Evolutionary conservation across 2,329 filamentous ascomycete species (phyloP), one percentile per base, ranked within the genome.

Genomic region (Orbilia javanica): DNA sequence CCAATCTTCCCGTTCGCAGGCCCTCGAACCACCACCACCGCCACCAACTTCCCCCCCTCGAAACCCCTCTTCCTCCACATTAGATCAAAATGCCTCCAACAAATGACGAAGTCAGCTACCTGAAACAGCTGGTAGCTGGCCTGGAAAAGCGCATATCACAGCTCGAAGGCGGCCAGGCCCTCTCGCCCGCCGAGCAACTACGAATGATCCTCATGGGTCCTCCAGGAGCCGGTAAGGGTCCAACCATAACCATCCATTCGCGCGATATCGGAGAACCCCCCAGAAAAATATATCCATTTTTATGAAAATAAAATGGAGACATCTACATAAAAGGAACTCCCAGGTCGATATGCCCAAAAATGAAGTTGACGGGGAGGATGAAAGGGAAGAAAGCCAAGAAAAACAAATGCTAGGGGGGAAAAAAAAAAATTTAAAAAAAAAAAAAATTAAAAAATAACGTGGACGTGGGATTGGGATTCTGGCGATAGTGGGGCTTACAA

Each of bases 131-230:
- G 83, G 91, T 98, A 84, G 87, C 89, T 84, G 89, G 90, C 86
- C 91, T 99, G 82, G 94, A 98, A 86, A 87, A 89, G 84, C 92
- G 95, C 83, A 92, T 99, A 83, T 90, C 92, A 85, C 89, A 93
- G 83, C 89, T 99, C 81, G 96, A 99, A 86, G 86, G 87, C 78
- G 88, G 88, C 81, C 86, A 87, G 81, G 84, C 85, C 46, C 86
- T 82, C 88, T 87, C 79, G 39, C 85, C 78, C 82, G 65, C 87
- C 44, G 88, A 91, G 81, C 89, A 92, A 83, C 89, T 99, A 86
- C 92, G 96, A 86, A 97, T 99, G 92, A 94, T 99, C 83, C 87
- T 99, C 83, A 98, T 99, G 87, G 96, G 96, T 42, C 96, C 96
- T 84, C 96, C 96, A 72, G 96, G 96, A 85, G 96, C 96, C 85